A percentile compares a stretch with the other conserved stretches of the same genome.
phyloP scores from a whole-genome alignment of 345 rosid genomes.

The Mercurialis annua region DNA sequence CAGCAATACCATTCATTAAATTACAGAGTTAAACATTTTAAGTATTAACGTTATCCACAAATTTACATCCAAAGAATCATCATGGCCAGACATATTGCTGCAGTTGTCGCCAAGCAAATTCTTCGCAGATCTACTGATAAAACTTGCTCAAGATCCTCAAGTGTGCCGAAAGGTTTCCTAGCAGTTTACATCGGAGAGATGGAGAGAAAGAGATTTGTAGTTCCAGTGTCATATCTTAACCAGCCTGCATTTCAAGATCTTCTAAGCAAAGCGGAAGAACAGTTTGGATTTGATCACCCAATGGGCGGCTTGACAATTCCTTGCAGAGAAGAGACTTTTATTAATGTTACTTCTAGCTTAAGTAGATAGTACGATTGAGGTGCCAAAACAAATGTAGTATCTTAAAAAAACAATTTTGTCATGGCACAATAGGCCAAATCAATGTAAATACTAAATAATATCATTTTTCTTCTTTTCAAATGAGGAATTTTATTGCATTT shows the following conservation, averaged over 20 bases:
- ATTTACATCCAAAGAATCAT: background rate
- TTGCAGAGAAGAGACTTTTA: conserved; percentile 7
- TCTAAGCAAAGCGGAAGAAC: background rate
- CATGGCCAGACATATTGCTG: background rate
- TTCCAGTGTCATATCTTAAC: conserved; percentile 3
- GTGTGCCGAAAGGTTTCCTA: conserved; percentile 20
- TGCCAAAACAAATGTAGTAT: background rate
- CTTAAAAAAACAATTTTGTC: no score
- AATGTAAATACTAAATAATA: no score
- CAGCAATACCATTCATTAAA: no score
- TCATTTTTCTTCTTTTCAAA: no score
- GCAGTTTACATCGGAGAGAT: conserved; percentile 42
- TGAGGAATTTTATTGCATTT: background rate
- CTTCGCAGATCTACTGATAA: background rate
- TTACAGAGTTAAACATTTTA: no score
- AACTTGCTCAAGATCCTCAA: background rate
- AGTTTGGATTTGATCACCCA: conserved; percentile 14
- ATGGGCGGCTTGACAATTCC: conserved; percentile 19
- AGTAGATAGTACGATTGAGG: background rate
- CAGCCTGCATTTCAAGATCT: conserved; percentile 10
- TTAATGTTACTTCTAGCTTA: background rate
- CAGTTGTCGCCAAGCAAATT: background rate
- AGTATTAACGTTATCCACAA: no score
- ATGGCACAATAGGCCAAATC: no score
- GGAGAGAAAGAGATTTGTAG: conserved; percentile 1